phyloP scores from a whole-genome alignment of 495 filamentous ascomycete genomes.

The Podospora comata region DNA sequence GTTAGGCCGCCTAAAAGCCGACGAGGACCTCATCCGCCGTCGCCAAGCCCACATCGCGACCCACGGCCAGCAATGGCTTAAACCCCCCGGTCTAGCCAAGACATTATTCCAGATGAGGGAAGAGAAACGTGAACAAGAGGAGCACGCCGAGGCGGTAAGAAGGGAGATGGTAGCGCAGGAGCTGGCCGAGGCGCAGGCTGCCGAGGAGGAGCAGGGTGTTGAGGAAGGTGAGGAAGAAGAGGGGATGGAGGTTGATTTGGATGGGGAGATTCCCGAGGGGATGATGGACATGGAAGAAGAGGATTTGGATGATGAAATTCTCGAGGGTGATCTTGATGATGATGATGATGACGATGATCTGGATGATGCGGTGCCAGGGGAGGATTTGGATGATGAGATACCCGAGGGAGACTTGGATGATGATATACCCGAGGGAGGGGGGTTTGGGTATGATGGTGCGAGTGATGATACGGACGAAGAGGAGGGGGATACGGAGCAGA shows the following conservation, averaged over 20 bases:
- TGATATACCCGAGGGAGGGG: constrained; percentile 56
- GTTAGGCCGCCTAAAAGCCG: constrained; percentile 57
- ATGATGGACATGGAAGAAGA: constrained; percentile 43
- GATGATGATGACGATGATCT: constrained; percentile 40
- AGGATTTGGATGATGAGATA: constrained; percentile 62
- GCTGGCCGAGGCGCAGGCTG: constrained; percentile 55
- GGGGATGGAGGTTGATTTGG: constrained; percentile 38
- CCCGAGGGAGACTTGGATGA: constrained; percentile 67
- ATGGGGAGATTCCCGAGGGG: constrained; percentile 33
- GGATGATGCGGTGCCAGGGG: constrained; percentile 1
- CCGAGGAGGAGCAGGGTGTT: constrained; percentile 33
- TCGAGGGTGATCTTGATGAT: constrained; percentile 65
- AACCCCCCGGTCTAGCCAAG: constrained; percentile 70
- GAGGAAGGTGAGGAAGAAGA: constrained; percentile 31
- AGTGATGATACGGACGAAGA: constrained; percentile 39
- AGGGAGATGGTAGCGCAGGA: constrained; percentile 67
- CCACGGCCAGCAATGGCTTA: constrained; percentile 76
- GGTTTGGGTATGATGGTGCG: constrained; percentile 44
- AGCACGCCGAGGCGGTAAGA: constrained; percentile 66
- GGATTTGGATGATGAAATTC: constrained; percentile 64
- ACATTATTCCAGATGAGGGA: constrained; percentile 74
- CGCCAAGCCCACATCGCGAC: constrained; percentile 69
- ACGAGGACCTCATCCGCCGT: constrained; percentile 64
- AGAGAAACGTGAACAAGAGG: constrained; percentile 74
- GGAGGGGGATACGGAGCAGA: constrained; percentile 27